These are phyloP conservation scores for Komagataella kurtzmanii DNA, from an alignment of 805 yeast species.

Conservation along the genomic window DNA sequence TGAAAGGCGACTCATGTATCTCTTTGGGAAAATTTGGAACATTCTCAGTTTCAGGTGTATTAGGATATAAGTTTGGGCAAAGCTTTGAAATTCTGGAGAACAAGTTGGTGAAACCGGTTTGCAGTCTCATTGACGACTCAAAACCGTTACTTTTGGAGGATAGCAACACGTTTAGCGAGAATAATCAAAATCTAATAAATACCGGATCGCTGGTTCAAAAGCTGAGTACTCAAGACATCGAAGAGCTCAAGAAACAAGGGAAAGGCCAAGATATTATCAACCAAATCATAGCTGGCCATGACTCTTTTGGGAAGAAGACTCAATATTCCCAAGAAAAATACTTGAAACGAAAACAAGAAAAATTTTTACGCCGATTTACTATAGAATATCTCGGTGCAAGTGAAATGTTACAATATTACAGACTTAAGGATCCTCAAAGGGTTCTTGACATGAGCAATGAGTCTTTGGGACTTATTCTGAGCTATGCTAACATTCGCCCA, in stretches of 20 bases:
- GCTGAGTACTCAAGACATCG: conserved; percentile 70
- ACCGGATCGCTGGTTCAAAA: conserved; percentile 63
- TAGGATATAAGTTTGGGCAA: conserved; percentile 81
- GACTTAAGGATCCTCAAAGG: conserved; percentile 61
- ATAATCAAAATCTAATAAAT: conserved; percentile 53
- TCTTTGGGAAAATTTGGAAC: conserved; percentile 88
- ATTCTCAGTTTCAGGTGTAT: conserved; percentile 56
- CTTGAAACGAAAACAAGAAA: conserved; percentile 80
- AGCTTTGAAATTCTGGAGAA: conserved; percentile 72
- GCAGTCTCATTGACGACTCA: conserved; percentile 17
- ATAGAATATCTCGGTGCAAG: conserved; percentile 65
- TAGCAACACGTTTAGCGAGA: conserved; percentile 34
- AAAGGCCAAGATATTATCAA: conserved; percentile 74
- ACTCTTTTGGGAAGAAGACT: conserved; percentile 80
- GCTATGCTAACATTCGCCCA: conserved; percentile 71
- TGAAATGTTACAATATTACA: conserved; percentile 56
- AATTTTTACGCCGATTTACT: conserved; percentile 76
- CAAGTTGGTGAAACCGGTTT: conserved; percentile 34
- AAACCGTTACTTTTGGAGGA: conserved; percentile 13
- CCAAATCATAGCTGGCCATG: conserved; percentile 72
- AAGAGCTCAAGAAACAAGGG: conserved; percentile 61
- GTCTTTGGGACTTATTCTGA: conserved; percentile 63
- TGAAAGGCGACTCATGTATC: conserved; percentile 45
- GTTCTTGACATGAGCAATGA: conserved; percentile 80
- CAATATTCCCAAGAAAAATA: conserved; percentile 85